Evolutionary conservation across 2,329 filamentous ascomycete genomes (phyloP).

Genomic region (Hypoxylon sp.): DNA sequence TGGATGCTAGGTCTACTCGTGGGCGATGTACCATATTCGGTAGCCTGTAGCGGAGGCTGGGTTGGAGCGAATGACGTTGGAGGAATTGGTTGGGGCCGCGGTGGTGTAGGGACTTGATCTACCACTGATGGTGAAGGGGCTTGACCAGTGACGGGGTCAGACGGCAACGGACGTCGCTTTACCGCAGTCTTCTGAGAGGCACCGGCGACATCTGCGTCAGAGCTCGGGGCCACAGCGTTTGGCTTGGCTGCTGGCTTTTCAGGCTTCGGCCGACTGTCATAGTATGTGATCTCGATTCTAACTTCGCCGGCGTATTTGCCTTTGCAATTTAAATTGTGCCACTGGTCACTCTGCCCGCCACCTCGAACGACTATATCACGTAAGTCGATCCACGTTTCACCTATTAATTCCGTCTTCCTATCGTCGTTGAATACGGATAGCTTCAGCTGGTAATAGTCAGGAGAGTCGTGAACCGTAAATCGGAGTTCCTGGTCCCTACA

Average conservation of each 20-base stretch:
- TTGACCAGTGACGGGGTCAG: slow-evolving; percentile 77
- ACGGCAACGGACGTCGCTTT: slow-evolving; percentile 87
- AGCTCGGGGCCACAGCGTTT: slow-evolving; percentile 58
- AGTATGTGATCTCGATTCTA: slow-evolving; percentile 95
- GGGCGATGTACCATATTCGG: slow-evolving; percentile 65
- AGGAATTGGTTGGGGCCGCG: slow-evolving; percentile 63
- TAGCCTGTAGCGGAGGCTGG: slow-evolving; percentile 67
- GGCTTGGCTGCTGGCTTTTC: slow-evolving; percentile 76
- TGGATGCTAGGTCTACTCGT: slow-evolving; percentile 54
- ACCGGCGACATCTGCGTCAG: slow-evolving; percentile 51
- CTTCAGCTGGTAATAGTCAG: slow-evolving; percentile 96
- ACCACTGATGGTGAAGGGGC: slow-evolving; percentile 58
- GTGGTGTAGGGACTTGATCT: slow-evolving; percentile 63
- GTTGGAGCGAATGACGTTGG: slow-evolving; percentile 61
- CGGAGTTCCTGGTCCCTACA: slow-evolving; percentile 96
- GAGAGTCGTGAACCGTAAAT: slow-evolving; percentile 95
- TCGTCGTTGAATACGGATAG: slow-evolving; percentile 98
- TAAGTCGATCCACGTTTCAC: slow-evolving; percentile 91
- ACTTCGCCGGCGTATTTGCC: slow-evolving; percentile 98
- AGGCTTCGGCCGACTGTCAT: slow-evolving; percentile 87
- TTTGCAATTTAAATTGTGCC: slow-evolving; percentile 89
- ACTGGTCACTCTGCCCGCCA: slow-evolving; percentile 93
- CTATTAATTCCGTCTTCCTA: slow-evolving; percentile 96
- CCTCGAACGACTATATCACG: slow-evolving; percentile 84
- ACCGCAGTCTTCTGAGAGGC: slow-evolving; percentile 68